phyloP scores from a whole-genome alignment of 371 early-diverging fungal genomes.

The Coemansia sp. region DNA sequence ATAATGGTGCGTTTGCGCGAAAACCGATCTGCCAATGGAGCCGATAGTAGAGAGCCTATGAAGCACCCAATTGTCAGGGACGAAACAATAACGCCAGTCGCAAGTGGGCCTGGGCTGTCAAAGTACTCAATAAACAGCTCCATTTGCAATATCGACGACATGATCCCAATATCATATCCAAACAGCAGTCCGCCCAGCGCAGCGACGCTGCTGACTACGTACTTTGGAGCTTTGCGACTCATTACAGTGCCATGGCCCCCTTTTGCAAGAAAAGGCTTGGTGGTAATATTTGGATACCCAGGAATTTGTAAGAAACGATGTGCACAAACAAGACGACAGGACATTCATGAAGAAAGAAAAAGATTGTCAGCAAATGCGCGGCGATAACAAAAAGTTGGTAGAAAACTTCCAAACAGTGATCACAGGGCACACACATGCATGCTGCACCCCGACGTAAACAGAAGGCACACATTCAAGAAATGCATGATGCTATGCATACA shows the following conservation, averaged over 20 bases:
- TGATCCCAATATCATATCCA: slow-evolving; percentile 57
- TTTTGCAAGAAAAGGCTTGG: not conserved
- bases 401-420: not conserved
- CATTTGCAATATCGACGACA: slow-evolving; percentile 54
- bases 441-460: not conserved
- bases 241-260: slow-evolving; percentile 10
- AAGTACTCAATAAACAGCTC: slow-evolving; percentile 54
- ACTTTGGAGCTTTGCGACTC: slow-evolving; percentile 14
- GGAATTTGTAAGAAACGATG: not conserved
- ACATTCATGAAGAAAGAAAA: not conserved
- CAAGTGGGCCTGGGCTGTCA: slow-evolving; percentile 51
- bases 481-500: not conserved
- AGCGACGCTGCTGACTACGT: slow-evolving; percentile 26
- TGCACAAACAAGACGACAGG: not conserved
- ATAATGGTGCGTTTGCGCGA: slow-evolving; percentile 76
- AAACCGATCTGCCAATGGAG: slow-evolving; percentile 64
- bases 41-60: slow-evolving; percentile 62
- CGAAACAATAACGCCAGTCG: slow-evolving; percentile 60
- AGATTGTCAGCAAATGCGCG: not conserved
- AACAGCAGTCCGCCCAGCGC: slow-evolving; percentile 53
- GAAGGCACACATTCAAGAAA: not conserved
- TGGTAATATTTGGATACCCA: not conserved
- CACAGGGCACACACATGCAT: slow-evolving; percentile 1
- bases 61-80: slow-evolving; percentile 66
- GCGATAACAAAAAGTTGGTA: not conserved